phyloP scores from a whole-genome alignment of 257 asterid genomes.

The Solanum commersonii region DNA sequence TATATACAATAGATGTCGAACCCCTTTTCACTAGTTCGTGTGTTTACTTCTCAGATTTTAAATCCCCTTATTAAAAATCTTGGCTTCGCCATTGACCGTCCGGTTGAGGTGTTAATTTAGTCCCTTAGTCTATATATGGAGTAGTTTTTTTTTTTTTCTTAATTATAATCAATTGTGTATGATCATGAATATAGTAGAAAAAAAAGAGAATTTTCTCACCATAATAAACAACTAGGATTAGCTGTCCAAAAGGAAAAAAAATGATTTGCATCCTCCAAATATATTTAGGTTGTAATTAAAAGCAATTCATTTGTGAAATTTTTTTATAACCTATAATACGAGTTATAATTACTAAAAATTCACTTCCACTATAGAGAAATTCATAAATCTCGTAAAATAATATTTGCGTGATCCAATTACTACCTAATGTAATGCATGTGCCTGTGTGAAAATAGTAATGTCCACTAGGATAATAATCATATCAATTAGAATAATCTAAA shows the following conservation, averaged over 20 bases:
- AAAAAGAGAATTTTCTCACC: neutral
- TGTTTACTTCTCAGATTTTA: no score
- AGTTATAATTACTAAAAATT: neutral
- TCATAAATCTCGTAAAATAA: neutral
- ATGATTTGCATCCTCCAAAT: neutral
- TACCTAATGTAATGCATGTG: neutral
- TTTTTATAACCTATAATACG: neutral
- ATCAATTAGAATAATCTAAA: neutral
- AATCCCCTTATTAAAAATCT: no score
- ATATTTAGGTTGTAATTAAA: no score
- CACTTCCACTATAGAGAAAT: neutral
- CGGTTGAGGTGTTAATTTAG: neutral
- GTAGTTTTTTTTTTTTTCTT: neutral
- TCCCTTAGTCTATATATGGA: neutral
- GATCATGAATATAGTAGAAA: neutral
- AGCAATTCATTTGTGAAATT: neutral
- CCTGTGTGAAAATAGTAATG: neutral
- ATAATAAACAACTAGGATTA: neutral
- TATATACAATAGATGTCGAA: no score
- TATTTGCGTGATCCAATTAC: neutral
- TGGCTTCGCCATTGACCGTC: no score
- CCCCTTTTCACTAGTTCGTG: no score
- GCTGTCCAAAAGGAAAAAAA: neutral
- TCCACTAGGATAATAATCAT: neutral
- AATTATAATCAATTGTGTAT: neutral